Percentiles rank a stretch among this genome's conserved stretches.
Conservation (phyloP, 208 protist species). For the Crithidia fasciculata region DNA sequence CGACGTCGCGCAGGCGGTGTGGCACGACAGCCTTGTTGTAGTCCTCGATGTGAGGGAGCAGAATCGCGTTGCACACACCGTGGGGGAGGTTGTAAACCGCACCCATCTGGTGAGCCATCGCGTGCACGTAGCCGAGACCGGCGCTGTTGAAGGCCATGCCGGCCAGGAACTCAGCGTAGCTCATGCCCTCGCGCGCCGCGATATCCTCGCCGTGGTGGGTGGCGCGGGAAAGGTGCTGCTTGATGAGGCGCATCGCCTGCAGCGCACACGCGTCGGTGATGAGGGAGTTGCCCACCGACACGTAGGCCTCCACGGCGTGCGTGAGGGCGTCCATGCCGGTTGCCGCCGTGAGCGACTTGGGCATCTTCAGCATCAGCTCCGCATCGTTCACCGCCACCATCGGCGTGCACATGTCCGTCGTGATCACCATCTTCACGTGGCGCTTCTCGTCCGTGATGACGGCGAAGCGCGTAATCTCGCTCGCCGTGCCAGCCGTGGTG, state of each 20-base stretch:
- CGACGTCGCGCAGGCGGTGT: conserved; percentile 67
- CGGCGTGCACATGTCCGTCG: conserved; percentile 60
- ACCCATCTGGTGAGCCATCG: conserved; percentile 90
- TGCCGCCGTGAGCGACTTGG: conserved; percentile 80
- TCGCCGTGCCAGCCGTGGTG: conserved; percentile 90
- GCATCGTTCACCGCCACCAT: conserved; percentile 85
- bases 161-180: conserved; percentile 83
- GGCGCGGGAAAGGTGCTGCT: conserved; percentile 62
- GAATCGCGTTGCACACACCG: conserved; percentile 88
- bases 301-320: conserved; percentile 90
- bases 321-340: conserved; percentile 92
- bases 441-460: conserved; percentile 84
- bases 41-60: conserved; percentile 81
- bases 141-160: conserved; percentile 94
- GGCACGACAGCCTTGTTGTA: conserved; percentile 65
- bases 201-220: conserved; percentile 54
- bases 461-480: conserved; percentile 90
- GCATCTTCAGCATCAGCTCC: conserved; percentile 79
- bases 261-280: conserved; percentile 78
- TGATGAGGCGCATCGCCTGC: conserved; percentile 74
- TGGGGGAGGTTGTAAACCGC: conserved; percentile 85
- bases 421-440: conserved; percentile 76
- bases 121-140: conserved; percentile 89
- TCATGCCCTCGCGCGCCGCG: conserved; percentile 80
- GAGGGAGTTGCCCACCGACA: conserved; percentile 54